Evolutionary conservation across 306 rosid genomes (phyloP).

Genomic region (Myrica gale): DNA sequence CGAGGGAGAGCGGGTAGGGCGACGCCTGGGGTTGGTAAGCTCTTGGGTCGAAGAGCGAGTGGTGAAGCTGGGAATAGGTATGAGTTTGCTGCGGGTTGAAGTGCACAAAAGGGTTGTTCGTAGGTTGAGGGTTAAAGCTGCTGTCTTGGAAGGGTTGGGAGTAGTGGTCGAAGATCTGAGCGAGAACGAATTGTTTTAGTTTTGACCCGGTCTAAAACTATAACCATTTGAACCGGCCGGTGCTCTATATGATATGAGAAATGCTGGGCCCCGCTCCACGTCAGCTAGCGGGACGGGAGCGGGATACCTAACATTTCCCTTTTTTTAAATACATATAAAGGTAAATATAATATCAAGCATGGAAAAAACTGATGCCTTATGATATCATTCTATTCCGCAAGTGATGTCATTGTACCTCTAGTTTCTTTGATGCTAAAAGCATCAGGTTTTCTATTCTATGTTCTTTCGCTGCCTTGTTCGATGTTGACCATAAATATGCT

Average conservation of each 20-base stretch:
- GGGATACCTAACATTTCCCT: no score
- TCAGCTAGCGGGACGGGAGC: no score
- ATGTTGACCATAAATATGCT: constrained; percentile 3
- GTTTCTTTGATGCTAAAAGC: constrained; percentile 5
- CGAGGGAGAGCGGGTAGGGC: constrained; percentile 44
- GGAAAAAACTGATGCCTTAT: neutral
- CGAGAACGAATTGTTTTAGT: no score
- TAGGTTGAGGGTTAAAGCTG: constrained; percentile 28
- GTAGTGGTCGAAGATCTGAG: constrained; percentile 58
- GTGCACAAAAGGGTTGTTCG: constrained; percentile 28
- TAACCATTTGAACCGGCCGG: no score
- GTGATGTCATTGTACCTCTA: neutral
- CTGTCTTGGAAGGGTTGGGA: constrained; percentile 13
- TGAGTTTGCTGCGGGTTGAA: constrained; percentile 32
- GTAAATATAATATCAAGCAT: constrained; percentile 1
- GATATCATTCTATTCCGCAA: constrained; percentile 2
- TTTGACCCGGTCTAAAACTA: no score
- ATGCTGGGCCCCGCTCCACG: no score
- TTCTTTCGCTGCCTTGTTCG: neutral
- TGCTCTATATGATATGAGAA: no score
- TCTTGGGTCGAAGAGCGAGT: constrained; percentile 61
- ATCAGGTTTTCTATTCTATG: constrained; percentile 3
- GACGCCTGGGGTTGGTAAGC: constrained; percentile 47
- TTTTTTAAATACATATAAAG: neutral
- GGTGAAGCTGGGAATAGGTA: constrained; percentile 26